Base-by-base conservation (phyloP, 2,329 filamentous ascomycete species). In the Colletotrichum sp. region DNA sequence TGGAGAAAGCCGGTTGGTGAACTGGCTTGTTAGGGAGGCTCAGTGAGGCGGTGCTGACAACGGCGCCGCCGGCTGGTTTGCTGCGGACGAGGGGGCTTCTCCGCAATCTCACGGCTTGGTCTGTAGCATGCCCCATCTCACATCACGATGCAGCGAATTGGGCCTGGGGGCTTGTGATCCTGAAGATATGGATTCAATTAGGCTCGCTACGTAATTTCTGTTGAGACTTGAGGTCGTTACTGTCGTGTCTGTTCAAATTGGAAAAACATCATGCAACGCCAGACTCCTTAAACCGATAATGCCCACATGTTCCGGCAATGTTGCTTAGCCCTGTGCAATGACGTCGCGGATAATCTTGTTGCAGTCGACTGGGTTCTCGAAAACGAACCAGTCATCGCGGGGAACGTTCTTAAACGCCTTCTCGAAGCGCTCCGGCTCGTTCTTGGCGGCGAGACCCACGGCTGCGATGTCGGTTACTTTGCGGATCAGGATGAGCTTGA, bases 401-500 rank as follows among this genome's bases (percentile, higher is more conserved):
- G 96, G 94, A 10, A 98, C 88, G 55, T 89, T 92, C 78, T 93
- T 88, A 83, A 98, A 98, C 0, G 96, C 96, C 80, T 92, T 91
- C 82, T 96, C 92, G 80, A 98, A 98, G 34, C 97, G 89, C 78
- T 91, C 89, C 0, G 91, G 88, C 80, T 93, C 92, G 80, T 95
- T 95, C 84, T 94, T 94, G 80, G 94, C 91, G 39, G 93, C 88
- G 84, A 96, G 94, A 36, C 93, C 91, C 13, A 92, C 80, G 3
- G 89, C 90, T 1, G 93, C 92, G 28, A 97, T 91, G 77, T 96
- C 94, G 4, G 89, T 93, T 1, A 97, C 95, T 81, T 95, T 96
- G 70, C 96, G 91, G 80, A 98, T 98, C 78, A 95, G 93, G 62
- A 98, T 97, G 15, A 94, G 90, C 76, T 91, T 91, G 76, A 98